Percentiles rank a stretch among this genome's conserved stretches.
Conservation (phyloP, 495 filamentous ascomycete species). For the Penicillium parvum region DNA sequence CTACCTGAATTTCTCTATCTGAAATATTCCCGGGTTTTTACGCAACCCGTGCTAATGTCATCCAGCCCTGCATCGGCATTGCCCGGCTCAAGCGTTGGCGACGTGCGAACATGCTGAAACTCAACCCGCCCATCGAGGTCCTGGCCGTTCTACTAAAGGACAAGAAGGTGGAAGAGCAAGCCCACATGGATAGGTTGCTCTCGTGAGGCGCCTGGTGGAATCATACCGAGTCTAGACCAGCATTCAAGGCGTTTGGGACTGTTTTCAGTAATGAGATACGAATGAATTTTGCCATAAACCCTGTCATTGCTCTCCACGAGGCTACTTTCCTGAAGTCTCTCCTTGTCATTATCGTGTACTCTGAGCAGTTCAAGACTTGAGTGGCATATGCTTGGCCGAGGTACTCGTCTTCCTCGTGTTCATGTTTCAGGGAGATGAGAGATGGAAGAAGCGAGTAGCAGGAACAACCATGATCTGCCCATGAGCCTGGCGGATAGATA, state of each 20-base stretch:
- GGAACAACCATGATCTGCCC: too few relatives aligned
- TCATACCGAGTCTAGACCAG: not conserved
- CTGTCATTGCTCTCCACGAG: not conserved
- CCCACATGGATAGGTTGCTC: constrained; percentile 80
- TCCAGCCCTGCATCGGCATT: constrained; percentile 85
- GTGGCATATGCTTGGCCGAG: too few relatives aligned
- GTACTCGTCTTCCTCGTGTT: too few relatives aligned
- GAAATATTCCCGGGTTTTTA: not conserved
- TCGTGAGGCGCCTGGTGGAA: constrained; percentile 25
- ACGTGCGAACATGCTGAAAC: constrained; percentile 68
- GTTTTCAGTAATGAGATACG: not conserved
- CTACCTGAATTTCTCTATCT: not conserved
- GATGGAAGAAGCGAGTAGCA: too few relatives aligned
- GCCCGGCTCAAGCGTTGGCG: constrained; percentile 80
- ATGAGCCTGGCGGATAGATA: too few relatives aligned
- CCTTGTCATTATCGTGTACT: too few relatives aligned
- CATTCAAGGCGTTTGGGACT: not conserved
- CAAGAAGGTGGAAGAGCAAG: constrained; percentile 51
- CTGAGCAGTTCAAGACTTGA: too few relatives aligned
- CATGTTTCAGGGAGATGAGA: too few relatives aligned
- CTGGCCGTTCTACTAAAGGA: constrained; percentile 76
- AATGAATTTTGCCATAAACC: not conserved
- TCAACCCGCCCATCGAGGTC: constrained; percentile 90
- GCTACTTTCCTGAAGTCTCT: too few relatives aligned
- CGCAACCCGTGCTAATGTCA: constrained; percentile 11